Base-by-base conservation (phyloP, 169 alveolate genomes). In the Theileria annulata region DNA sequence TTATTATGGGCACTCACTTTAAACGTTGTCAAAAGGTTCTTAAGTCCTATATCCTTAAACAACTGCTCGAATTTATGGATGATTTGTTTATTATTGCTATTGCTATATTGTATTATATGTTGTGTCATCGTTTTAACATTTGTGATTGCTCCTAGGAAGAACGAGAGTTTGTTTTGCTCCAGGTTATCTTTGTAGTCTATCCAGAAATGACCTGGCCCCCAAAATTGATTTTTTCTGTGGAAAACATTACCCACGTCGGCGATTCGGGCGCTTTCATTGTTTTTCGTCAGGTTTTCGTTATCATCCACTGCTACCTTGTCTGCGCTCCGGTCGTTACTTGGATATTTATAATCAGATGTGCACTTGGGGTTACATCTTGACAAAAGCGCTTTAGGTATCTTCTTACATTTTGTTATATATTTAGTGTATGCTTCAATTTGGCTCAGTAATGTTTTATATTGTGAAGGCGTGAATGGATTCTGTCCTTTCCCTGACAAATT, bases 151-250 rank as follows among this genome's bases (percentile, higher is more conserved):
- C 48, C 68, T 27, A 77, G 68, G 5, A 37, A 28, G 59, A 35
- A 77, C n/a, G 77, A 21, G 21, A 69, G 49, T 51, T 37, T 33
- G 28, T 70, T 42, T 49, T 69, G 71, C 30, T 25, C 49, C 62
- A 77, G 5, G 56, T 27, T 42, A 19, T 77, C 86, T n/a, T 25
- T 69, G 27, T 77, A 77, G 64, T 77, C 86, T 59, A 77, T 25
- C 86, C 86, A 77, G n/a, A 67, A 67, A 3, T 47, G 42, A 19
- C 72, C 73, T 5, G 79, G 66, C 23, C 80, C 63, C 86, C 86
- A 77, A 56, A 27, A 56, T 28, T 70, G 62, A 9, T 67, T 56
- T 15, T 25, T 42, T 12, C 81, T 59, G 47, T 77, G 86, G 25
- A 77, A 37, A 35, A 21, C 79, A 48, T 77, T 79, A 17, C 77